Evolutionary conservation across 2,329 filamentous ascomycete species (phyloP).

Genomic region (Fusarium hostae): DNA sequence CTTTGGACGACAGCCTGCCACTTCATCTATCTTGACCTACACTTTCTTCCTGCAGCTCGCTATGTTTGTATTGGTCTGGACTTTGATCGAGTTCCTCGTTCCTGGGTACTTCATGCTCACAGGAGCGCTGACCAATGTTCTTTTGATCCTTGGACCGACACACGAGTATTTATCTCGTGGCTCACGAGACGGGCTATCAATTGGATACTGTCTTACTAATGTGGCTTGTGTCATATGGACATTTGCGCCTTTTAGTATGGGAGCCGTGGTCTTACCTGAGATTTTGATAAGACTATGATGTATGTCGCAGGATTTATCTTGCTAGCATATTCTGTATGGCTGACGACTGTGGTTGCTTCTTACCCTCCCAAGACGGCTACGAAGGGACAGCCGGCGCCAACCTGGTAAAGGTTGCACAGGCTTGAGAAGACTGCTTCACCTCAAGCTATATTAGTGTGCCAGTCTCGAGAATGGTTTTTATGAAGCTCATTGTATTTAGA

Average conservation of each 20-base stretch:
- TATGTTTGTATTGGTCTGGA: not conserved
- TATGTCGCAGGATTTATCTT: slow-evolving; percentile 1
- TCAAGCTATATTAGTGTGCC: too few species aligned
- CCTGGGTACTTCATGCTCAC: not conserved
- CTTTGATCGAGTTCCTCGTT: fast-evolving
- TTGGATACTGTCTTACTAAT: slow-evolving; percentile 15
- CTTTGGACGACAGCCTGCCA: not conserved
- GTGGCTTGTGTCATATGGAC: not conserved
- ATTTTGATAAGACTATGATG: not conserved
- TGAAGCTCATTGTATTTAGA: not conserved
- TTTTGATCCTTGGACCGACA: slow-evolving; percentile 1
- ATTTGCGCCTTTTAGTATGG: slow-evolving; percentile 16
- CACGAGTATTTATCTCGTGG: slow-evolving; percentile 7
- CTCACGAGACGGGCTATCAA: not conserved
- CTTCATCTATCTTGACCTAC: not conserved
- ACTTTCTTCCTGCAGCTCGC: not conserved
- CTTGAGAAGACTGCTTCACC: not conserved
- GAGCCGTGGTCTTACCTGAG: not conserved
- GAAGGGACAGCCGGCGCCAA: not conserved
- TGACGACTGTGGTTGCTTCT: not conserved
- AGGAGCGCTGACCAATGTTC: slow-evolving; percentile 2
- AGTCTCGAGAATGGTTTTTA: not conserved
- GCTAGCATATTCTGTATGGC: not conserved
- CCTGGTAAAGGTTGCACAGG: not conserved
- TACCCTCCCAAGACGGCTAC: not conserved